A percentile compares a stretch with the other conserved stretches of the same genome.
These are phyloP conservation scores for Persicaria tinctoria DNA, from an alignment of 148 eudicot genomes.

Conservation along the genomic window DNA sequence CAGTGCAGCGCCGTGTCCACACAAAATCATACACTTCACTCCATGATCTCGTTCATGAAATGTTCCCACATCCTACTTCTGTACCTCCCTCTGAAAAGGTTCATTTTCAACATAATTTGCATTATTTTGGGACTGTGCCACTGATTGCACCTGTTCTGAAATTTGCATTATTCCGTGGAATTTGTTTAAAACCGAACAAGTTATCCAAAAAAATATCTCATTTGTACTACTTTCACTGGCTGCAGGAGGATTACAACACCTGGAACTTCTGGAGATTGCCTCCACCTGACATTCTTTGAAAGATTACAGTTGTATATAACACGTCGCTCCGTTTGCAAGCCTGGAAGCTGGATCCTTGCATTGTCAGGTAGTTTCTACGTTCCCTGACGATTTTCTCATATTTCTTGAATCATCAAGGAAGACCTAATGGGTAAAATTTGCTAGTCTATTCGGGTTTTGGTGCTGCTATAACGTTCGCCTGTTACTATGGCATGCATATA, in stretches of 20 bases:
- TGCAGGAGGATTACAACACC: conserved; percentile 79
- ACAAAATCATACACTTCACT: conserved; percentile 80
- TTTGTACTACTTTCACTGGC: conserved; percentile 8
- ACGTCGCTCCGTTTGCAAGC: neutral
- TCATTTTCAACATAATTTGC: neutral
- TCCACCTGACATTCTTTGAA: conserved; percentile 35
- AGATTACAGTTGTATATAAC: conserved; percentile 9
- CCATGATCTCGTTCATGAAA: conserved; percentile 68
- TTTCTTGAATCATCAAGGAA: neutral
- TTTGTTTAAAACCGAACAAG: no score
- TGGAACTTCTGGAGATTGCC: conserved; percentile 96
- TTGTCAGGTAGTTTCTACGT: conserved; percentile 1
- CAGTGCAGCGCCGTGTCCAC: conserved; percentile 57
- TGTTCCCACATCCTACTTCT: conserved; percentile 63
- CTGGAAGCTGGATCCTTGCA: conserved; percentile 11
- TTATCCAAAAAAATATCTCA: neutral
- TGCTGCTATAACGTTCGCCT: neutral
- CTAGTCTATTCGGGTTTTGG: neutral
- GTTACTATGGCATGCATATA: no score
- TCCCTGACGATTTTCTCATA: neutral
- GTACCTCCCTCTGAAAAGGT: conserved; percentile 49
- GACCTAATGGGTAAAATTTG: no score
- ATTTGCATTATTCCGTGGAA: no score
- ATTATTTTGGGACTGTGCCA: neutral
- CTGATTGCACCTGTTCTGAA: no score